phyloP scores from a whole-genome alignment of 169 alveolate genomes.

The Plasmodium gonderi region DNA sequence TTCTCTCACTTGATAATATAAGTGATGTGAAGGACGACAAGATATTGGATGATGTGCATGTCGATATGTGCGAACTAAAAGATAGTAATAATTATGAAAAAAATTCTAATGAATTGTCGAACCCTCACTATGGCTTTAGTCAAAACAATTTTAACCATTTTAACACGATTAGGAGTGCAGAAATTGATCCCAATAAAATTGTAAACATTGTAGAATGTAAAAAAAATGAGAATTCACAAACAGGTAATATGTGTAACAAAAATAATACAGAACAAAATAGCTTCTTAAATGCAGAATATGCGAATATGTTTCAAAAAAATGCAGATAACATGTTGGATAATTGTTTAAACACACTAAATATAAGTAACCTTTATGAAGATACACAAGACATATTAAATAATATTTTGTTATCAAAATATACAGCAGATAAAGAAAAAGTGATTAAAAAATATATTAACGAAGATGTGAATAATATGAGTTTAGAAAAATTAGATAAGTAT shows the following conservation, averaged over 20 bases:
- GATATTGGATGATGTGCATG: not conserved
- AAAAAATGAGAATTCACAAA: not conserved
- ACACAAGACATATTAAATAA: constrained; percentile 47
- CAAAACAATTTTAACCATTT: not conserved
- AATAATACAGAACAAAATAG: not conserved
- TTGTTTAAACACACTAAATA: constrained; percentile 34
- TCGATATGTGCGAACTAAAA: not conserved
- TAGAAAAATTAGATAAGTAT: constrained; percentile 45
- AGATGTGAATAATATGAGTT: constrained; percentile 44
- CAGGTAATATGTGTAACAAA: not conserved
- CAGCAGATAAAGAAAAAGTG: constrained; percentile 46
- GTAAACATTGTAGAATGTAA: not conserved
- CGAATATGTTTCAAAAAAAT: constrained; percentile 34
- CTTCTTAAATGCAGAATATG: constrained; percentile 16
- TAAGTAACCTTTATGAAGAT: constrained; percentile 20
- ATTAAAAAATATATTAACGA: constrained; percentile 53
- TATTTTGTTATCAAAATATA: constrained; percentile 49
- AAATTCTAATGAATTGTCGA: not conserved
- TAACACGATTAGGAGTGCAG: not conserved
- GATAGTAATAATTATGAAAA: not conserved
- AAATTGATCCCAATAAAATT: not conserved
- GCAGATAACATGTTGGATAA: constrained; percentile 30
- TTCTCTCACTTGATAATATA: not conserved
- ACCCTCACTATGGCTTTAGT: not conserved
- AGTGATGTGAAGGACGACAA: not conserved